These are phyloP conservation scores for Dryas integrifolia DNA, from an alignment of 331 rosid species.

Conservation along the genomic window DNA sequence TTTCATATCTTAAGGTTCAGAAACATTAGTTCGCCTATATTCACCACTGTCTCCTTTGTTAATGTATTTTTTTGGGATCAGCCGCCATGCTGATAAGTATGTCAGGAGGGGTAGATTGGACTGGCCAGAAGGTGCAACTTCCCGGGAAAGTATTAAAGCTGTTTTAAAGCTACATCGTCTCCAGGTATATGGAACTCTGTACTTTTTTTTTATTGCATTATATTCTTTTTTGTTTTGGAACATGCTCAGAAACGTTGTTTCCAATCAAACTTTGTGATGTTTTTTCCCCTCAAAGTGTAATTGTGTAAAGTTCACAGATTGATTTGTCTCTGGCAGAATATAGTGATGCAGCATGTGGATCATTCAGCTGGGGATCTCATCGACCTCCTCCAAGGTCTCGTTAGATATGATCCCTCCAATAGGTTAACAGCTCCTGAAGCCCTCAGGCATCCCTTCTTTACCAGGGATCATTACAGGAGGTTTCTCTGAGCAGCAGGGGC, in stretches of 20 bases:
- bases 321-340: constrained; percentile 52
- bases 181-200: constrained; percentile 49
- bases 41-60: background rate
- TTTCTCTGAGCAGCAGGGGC: background rate
- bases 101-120: constrained; percentile 78
- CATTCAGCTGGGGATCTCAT: constrained; percentile 96
- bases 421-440: constrained; percentile 76
- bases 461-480: constrained; percentile 62
- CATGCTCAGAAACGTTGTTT: background rate
- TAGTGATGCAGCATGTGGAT: constrained; percentile 92
- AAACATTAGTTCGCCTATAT: background rate
- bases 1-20: background rate
- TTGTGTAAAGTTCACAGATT: background rate
- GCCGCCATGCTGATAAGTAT: constrained; percentile 83
- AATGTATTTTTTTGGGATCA: constrained; percentile 18
- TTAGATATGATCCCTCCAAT: constrained; percentile 66
- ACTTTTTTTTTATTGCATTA: background rate
- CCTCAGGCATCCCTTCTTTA: constrained; percentile 73
- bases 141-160: constrained; percentile 88
- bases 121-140: constrained; percentile 91
- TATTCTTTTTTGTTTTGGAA: background rate
- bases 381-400: constrained; percentile 85
- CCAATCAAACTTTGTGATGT: background rate
- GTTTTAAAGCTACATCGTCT: constrained; percentile 76
- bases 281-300: background rate